phyloP scores from a whole-genome alignment of 257 asterid species.

The Forsythia viridissima region DNA sequence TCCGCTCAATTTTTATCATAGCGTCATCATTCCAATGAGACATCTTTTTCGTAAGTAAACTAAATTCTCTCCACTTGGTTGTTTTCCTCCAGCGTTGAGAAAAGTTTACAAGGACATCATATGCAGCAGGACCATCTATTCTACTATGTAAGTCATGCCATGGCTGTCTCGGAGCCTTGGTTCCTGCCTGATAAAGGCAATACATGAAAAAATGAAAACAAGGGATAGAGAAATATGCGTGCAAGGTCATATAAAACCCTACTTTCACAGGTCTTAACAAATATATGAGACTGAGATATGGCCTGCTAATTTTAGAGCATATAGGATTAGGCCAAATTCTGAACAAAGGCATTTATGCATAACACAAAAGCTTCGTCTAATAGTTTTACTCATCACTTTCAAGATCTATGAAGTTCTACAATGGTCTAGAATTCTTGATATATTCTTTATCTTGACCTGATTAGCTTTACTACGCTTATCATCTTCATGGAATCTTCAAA shows the following conservation, averaged over 20 bases:
- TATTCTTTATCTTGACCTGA: background rate
- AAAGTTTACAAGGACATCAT: slow-evolving; percentile 92
- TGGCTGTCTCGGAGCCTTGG: slow-evolving; percentile 91
- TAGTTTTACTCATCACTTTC: slow-evolving; percentile 4
- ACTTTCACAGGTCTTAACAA: slow-evolving; percentile 8
- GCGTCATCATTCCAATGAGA: slow-evolving; percentile 88
- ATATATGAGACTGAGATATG: slow-evolving; percentile 9
- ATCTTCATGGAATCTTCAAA: background rate
- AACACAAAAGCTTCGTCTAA: background rate
- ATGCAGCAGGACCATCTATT: slow-evolving; percentile 96
- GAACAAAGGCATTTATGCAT: background rate
- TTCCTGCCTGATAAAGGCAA: slow-evolving; percentile 53
- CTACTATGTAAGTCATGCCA: slow-evolving; percentile 97
- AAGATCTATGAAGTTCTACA: background rate
- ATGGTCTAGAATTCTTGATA: background rate
- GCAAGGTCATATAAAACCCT: slow-evolving; percentile 12
- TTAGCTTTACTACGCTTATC: background rate
- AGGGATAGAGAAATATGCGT: background rate
- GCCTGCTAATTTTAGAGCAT: background rate
- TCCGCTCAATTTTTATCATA: slow-evolving; percentile 85
- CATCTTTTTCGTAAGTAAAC: slow-evolving; percentile 65
- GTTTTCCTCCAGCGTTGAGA: slow-evolving; percentile 98
- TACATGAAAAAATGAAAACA: slow-evolving; percentile 11
- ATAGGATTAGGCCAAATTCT: background rate
- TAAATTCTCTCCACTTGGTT: slow-evolving; percentile 87